phyloP scores from a whole-genome alignment of 495 filamentous ascomycete genomes.

The Penicilliopsis zonata region DNA sequence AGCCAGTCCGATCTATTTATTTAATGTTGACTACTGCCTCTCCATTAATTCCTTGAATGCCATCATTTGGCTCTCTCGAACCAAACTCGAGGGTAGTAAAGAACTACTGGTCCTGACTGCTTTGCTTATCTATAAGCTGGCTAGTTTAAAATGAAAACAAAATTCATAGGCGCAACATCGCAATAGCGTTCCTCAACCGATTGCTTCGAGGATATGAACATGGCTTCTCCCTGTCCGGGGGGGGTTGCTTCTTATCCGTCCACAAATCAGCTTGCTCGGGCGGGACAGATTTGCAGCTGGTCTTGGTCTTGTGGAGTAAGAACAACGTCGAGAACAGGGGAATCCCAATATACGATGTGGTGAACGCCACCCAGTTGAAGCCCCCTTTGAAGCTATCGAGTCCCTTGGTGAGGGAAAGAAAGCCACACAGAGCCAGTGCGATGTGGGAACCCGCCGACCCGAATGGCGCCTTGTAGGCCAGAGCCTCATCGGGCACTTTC shows the following conservation, averaged over 20 bases:
- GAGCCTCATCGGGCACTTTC: conserved; percentile 44
- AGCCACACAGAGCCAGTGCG: conserved; percentile 53
- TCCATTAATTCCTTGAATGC: no score
- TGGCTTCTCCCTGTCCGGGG: no score
- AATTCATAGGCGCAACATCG: no score
- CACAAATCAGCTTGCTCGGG: conserved; percentile 55
- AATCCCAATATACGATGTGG: conserved; percentile 75
- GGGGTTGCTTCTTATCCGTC: conserved; percentile 62
- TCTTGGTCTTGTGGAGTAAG: conserved; percentile 54
- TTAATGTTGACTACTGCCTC: no score
- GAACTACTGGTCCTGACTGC: no score
- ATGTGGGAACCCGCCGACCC: conserved; percentile 53
- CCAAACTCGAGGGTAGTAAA: no score
- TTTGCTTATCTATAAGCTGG: no score
- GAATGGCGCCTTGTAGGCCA: conserved; percentile 66
- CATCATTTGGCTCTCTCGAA: no score
- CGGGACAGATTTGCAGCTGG: conserved; percentile 36
- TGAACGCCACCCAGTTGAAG: conserved; percentile 61
- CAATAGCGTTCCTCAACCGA: no score
- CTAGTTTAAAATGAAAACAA: no score
- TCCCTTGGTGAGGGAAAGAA: conserved; percentile 69
- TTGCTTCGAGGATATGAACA: no score
- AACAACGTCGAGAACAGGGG: conserved; percentile 64
- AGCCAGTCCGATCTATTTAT: no score
- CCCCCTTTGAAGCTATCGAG: conserved; percentile 59